A percentile compares a stretch with the other conserved stretches of the same genome.
These are phyloP conservation scores for Penicillium argentinense DNA, from an alignment of 495 filamentous ascomycete species.

Conservation along the genomic window DNA sequence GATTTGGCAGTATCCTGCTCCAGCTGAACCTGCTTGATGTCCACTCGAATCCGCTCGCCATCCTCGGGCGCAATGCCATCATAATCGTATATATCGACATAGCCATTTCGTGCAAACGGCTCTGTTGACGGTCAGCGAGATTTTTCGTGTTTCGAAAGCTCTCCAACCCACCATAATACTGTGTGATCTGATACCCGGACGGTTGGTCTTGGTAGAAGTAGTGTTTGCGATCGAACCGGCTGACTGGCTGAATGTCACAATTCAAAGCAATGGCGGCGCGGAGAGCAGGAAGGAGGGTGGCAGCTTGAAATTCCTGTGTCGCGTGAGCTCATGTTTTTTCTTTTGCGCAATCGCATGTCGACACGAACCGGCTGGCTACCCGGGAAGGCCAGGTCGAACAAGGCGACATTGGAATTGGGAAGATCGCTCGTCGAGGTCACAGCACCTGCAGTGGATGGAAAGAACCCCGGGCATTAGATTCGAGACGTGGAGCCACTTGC, in stretches of 20 bases:
- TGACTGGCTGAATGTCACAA: constrained; percentile 72
- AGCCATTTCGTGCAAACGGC: constrained; percentile 79
- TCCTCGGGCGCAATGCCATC: constrained; percentile 78
- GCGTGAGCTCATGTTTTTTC: constrained; percentile 7
- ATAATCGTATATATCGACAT: constrained; percentile 64
- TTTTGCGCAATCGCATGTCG: background rate
- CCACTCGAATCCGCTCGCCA: constrained; percentile 64
- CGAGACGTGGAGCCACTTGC: background rate
- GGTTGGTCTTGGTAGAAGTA: constrained; percentile 99
- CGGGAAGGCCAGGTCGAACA: constrained; percentile 87
- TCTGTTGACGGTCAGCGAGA: constrained; percentile 37
- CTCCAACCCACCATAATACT: constrained; percentile 78
- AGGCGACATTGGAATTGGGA: constrained; percentile 82
- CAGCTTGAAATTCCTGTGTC: constrained; percentile 67
- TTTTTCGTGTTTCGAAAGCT: too few species aligned
- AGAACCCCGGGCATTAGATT: background rate
- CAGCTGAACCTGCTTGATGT: constrained; percentile 91
- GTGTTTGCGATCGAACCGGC: constrained; percentile 92
- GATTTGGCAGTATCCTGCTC: constrained; percentile 99
- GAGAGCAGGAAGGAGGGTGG: constrained; percentile 82
- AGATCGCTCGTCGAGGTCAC: constrained; percentile 63
- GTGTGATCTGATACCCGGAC: constrained; percentile 93
- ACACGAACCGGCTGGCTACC: constrained; percentile 72
- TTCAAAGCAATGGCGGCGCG: constrained; percentile 83
- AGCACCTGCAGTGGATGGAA: constrained; percentile 45